Conservation (phyloP, 192 early-diverging fungal species). For the Paraglomus brasilianum region DNA sequence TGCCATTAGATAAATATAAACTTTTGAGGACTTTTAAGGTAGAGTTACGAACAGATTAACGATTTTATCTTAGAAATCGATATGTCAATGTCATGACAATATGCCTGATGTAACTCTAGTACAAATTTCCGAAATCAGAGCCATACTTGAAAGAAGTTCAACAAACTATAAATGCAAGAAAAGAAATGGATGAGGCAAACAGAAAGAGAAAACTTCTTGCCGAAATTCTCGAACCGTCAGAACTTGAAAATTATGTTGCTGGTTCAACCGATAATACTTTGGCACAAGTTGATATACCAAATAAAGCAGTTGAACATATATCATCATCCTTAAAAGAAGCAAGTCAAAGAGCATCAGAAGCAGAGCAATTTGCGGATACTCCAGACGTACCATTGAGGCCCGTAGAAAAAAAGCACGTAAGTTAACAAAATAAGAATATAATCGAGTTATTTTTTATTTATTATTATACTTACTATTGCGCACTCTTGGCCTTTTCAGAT, state of each 20-base stretch:
- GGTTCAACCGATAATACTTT: constrained; percentile 27
- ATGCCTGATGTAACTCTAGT: constrained; percentile 34
- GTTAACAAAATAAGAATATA: background rate
- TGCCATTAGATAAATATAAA: constrained; percentile 23
- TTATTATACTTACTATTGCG: background rate
- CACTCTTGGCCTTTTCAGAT: constrained; percentile 28
- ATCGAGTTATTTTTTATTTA: background rate
- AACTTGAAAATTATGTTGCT: constrained; percentile 43
- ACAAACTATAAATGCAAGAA: constrained; percentile 18
- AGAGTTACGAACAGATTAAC: background rate
- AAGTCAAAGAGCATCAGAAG: constrained; percentile 13
- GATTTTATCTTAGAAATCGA: background rate
- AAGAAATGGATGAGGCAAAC: constrained; percentile 13
- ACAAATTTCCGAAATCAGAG: constrained; percentile 41
- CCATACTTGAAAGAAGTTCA: constrained; percentile 38
- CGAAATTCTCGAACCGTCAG: constrained; percentile 29
- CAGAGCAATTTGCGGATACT: constrained; percentile 34
- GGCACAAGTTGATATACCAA: constrained; percentile 30
- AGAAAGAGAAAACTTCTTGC: background rate
- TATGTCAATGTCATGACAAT: background rate
- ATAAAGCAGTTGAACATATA: constrained; percentile 27
- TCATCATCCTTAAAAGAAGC: constrained; percentile 14
- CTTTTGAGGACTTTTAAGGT: constrained; percentile 19
- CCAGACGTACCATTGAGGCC: constrained; percentile 44
- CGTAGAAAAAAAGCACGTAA: constrained; percentile 61